Evolutionary conservation across 225 moss, liverwort and hornwort species (phyloP).

Genomic region (Polytrichum commune): DNA sequence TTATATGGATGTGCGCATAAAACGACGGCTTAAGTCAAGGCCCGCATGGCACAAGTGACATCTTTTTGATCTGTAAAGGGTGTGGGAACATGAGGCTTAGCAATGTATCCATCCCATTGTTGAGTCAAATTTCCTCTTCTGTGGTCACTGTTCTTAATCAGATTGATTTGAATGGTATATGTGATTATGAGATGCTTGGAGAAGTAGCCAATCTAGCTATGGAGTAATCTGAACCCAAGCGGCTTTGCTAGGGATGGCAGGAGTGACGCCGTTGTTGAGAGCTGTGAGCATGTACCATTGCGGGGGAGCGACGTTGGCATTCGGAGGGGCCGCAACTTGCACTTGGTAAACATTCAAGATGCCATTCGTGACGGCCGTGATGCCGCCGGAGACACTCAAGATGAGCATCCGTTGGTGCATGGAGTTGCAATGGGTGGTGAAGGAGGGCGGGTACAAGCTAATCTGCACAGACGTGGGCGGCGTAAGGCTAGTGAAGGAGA

Average conservation of each 20-base stretch:
- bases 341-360: background rate
- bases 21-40: no score
- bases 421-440: conserved; percentile 45
- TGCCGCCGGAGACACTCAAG: background rate
- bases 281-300: conserved; percentile 51
- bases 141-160: no score
- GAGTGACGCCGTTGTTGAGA: conserved; percentile 26
- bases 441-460: conserved; percentile 38
- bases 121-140: no score
- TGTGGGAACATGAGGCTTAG: no score
- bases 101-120: no score
- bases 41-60: no score
- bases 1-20: no score
- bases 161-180: no score
- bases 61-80: no score
- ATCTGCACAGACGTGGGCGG: conserved; percentile 20
- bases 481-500: conserved; percentile 7
- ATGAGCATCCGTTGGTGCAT: conserved; percentile 46
- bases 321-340: conserved; percentile 15
- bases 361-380: background rate
- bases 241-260: conserved; percentile 40
- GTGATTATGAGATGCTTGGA: no score
- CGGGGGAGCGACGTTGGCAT: conserved; percentile 23
- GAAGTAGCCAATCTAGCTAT: no score
- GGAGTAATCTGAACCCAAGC: conserved; percentile 39